Evolutionary conservation across 106 monocot species (phyloP), one percentile per base, ranked within the genome.

Genomic region (Phalaenopsis equestris): DNA sequence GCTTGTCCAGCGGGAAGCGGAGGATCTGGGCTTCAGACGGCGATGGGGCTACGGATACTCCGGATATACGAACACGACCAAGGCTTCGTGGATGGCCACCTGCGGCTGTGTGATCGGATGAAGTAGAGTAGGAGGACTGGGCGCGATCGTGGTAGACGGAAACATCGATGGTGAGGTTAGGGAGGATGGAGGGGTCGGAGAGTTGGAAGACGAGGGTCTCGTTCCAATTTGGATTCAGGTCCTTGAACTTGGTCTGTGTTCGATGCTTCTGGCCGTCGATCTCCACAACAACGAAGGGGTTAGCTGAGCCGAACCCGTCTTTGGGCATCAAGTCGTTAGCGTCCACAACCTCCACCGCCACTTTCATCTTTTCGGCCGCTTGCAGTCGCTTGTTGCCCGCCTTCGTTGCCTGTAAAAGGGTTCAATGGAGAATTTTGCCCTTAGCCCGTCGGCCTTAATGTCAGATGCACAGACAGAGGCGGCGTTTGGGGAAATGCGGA

Each of bases 1-100:
- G 87, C 84, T 97, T 97, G 43, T 97, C 90, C 19, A 97, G 87
- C 24, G 96, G 96, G 84, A 83, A 97, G 56, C 93, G 85, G 23
- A 76, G 82, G 43, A 80, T 39, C 6, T 24, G 23, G 41, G 87
- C 84, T 3, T 83, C 84, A 19, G 82, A 74, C 3, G 78, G 42
- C 6, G 90, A 93, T 11, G 64, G 41, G 4, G 91, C 82, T 64
- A 90, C 81, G n/a, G 93, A 85, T 67, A 56, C 81, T 79, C 83
- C 94, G 58, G 94, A 85, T 42, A 97, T 73, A 41, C 89, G 86
- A 55, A 94, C 90, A 48, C 94, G 88, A 73, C 96, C 93, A 72
- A 97, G 94, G 84, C 87, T 94, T 83, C 83, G 82, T 41, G 83
- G 87, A 74, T 76, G 77, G 52, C 64, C 83, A 37, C 41, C 48